Evolutionary conservation across 768 basidiomycete species (phyloP).

Genomic region (Xerocomellus intermedius): DNA sequence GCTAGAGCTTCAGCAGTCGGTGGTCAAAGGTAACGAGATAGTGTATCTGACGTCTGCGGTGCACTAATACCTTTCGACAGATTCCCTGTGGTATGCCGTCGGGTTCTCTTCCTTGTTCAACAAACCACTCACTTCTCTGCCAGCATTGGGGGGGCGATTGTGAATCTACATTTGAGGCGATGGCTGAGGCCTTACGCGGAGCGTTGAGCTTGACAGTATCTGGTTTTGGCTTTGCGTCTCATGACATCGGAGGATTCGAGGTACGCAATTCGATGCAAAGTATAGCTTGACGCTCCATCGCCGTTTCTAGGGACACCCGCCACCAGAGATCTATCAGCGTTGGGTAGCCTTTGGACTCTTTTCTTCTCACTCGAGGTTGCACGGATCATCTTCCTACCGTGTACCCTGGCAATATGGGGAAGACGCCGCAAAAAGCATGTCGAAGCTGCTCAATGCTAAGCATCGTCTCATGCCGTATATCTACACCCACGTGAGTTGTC

Average conservation of each 20-base stretch:
- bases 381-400: conserved; percentile 71
- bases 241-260: conserved; percentile 80
- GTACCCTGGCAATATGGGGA: conserved; percentile 79
- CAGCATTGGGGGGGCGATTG: conserved; percentile 75
- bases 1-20: conserved; percentile 67
- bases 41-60: neutral
- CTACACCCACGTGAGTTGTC: conserved; percentile 46
- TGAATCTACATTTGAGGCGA: conserved; percentile 74
- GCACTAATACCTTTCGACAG: conserved; percentile 6
- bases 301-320: conserved; percentile 52
- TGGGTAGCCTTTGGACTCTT: conserved; percentile 79
- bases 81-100: conserved; percentile 15
- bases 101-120: neutral
- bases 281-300: neutral
- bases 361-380: conserved; percentile 72
- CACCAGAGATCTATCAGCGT: conserved; percentile 67
- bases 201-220: conserved; percentile 62
- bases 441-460: conserved; percentile 59
- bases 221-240: conserved; percentile 70
- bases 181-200: conserved; percentile 73
- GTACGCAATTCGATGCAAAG: conserved; percentile 26
- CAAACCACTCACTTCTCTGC: conserved; percentile 23
- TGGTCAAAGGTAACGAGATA: conserved; percentile 52
- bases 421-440: conserved; percentile 63
- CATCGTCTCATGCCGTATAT: conserved; percentile 76